Evolutionary conservation across 2,329 filamentous ascomycete genomes (phyloP), one percentile per base, ranked within the genome.

Genomic region (Talaromyces rugulosus): DNA sequence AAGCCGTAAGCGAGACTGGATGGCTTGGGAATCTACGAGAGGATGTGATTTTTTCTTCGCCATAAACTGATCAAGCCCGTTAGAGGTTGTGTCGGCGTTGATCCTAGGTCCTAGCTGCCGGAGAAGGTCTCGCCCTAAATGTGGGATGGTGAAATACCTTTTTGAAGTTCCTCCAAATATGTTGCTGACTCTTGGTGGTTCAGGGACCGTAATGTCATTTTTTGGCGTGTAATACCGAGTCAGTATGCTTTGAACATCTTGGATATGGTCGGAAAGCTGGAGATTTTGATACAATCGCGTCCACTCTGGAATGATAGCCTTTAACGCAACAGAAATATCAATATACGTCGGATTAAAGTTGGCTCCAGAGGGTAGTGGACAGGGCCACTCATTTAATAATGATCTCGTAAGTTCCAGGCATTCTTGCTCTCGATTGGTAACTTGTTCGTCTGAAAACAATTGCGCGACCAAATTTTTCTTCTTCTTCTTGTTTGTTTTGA

Each of bases 361-460:
- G 0, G 68, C 63, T 0, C 74, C 18, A 0, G 68, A 70, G 0
- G 79, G 77, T 7, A 73, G 67, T 0, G 63, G 23, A 52, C 74
- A 76, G 0, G 84, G 81, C 81, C 81, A 83, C 62, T 82, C 78
- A 0, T 65, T 57, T 0, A 81, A 61, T 0, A 86, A 68, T 16
- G 76, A 75, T 5, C 71, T 62, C 0, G 79, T 79, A n/a, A 85
- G 60, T 1, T 52, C 12, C 28, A 68, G 69, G 47, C 76, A 78
- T 30, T 80, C 76, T 1, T 61, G 6, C 23, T 36, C n/a, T 12
- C 59, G 50, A n/a, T 51, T 28, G 7, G 27, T 27, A 23, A 31
- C 27, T 53, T 30, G 7, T 31, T 53, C 27, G 16, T 53, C 30
- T 4, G 27, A 53, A 16, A 53, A 7, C 6, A 53, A 14, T 8